These are phyloP conservation scores for Escovopsis weberi DNA, from an alignment of 2,329 filamentous ascomycete genomes.

Conservation along the genomic window DNA sequence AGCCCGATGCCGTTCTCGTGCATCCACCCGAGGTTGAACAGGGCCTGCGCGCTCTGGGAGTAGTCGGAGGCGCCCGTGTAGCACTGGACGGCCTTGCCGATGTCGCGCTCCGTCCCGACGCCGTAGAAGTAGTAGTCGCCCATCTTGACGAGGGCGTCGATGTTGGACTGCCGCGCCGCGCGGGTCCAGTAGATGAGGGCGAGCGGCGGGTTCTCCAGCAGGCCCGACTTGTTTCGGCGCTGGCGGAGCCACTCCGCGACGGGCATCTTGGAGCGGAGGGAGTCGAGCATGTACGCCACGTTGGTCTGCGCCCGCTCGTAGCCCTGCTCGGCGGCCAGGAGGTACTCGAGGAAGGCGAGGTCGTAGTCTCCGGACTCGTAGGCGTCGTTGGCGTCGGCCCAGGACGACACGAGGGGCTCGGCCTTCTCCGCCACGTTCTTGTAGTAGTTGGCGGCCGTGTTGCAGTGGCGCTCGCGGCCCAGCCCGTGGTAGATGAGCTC, in stretches of 20 bases:
- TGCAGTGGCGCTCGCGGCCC: slow-evolving; percentile 65
- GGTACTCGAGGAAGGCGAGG: slow-evolving; percentile 62
- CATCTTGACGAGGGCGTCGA: slow-evolving; percentile 94
- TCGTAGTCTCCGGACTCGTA: slow-evolving; percentile 69
- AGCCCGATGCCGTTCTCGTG: slow-evolving; percentile 92
- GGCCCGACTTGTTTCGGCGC: slow-evolving; percentile 15
- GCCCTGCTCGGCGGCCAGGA: slow-evolving; percentile 84
- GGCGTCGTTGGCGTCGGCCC: slow-evolving; percentile 69
- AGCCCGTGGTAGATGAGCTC: slow-evolving; percentile 74
- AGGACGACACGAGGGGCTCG: slow-evolving; percentile 60
- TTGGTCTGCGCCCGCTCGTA: slow-evolving; percentile 85
- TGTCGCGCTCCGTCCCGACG: slow-evolving; percentile 54
- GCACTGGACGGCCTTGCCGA: slow-evolving; percentile 81
- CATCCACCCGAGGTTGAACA: slow-evolving; percentile 99
- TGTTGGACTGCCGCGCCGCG: slow-evolving; percentile 82
- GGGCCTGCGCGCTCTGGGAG: slow-evolving; percentile 81
- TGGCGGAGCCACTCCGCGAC: slow-evolving; percentile 32
- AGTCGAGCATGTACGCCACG: slow-evolving; percentile 73
- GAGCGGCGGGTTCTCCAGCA: slow-evolving; percentile 41
- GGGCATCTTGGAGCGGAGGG: slow-evolving; percentile 38
- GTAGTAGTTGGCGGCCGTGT: slow-evolving; percentile 67
- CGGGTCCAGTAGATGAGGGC: slow-evolving; percentile 91
- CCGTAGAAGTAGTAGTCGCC: slow-evolving; percentile 91
- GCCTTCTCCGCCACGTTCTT: slow-evolving; percentile 63
- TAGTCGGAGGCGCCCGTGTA: slow-evolving; percentile 88